phyloP scores from a whole-genome alignment of 2,329 filamentous ascomycete species.

The Penicillium sp. region DNA sequence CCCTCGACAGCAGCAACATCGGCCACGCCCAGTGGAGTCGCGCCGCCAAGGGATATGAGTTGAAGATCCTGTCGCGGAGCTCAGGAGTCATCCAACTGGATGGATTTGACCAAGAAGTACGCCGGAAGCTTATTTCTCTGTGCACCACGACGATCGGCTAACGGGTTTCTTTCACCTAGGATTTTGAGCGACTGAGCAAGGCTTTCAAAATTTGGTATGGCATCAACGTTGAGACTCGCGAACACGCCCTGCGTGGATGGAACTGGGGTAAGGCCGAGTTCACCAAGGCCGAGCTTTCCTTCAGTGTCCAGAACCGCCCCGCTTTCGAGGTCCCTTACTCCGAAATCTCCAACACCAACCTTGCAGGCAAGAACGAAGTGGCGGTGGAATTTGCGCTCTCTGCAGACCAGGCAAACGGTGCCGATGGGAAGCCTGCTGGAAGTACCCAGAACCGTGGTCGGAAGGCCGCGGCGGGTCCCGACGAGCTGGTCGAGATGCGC shows the following conservation, averaged over 20 bases:
- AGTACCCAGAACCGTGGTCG: conserved; percentile 73
- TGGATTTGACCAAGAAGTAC: conserved; percentile 83
- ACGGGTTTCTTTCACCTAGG: conserved; percentile 49
- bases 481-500: conserved; percentile 97
- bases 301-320: conserved; percentile 95
- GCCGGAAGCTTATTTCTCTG: conserved; percentile 4
- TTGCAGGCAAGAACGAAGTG: conserved; percentile 97
- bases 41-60: conserved; percentile 86
- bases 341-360: conserved; percentile 95
- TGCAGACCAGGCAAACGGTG: conserved; percentile 69
- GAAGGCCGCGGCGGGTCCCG: conserved; percentile 83
- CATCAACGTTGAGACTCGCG: conserved; percentile 85
- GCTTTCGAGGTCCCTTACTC: conserved; percentile 97
- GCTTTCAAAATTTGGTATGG: conserved; percentile 99
- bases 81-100: conserved; percentile 90
- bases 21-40: conserved; percentile 90
- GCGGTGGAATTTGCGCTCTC: conserved; percentile 89
- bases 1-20: conserved; percentile 84
- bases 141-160: background rate
- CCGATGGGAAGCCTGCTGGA: conserved; percentile 72
- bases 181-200: conserved; percentile 86
- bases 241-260: conserved; percentile 95
- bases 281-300: conserved; percentile 88
- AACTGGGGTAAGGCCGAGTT: conserved; percentile 99
- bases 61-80: conserved; percentile 85